Evolutionary conservation across 371 early-diverging fungal genomes (phyloP), one percentile per base, ranked within the genome.

Genomic region (Mortierella sp.): DNA sequence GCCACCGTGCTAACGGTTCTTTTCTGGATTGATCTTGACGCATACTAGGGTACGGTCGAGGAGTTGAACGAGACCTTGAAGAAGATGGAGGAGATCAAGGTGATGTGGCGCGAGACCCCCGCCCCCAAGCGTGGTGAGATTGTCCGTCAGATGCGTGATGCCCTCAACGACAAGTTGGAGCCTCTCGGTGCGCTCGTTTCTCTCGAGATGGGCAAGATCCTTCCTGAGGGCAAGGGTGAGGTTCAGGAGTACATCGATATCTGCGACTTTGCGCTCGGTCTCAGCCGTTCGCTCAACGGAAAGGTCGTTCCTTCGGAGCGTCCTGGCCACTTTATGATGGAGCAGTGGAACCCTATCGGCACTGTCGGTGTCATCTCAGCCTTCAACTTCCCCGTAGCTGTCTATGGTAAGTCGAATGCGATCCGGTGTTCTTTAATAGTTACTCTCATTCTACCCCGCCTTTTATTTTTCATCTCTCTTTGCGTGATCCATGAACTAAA

Each of bases 241-340:
- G 95, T 98, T n/a, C 98, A 98, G 80, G 98, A 98, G 83, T 97
- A 96, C 82, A 90, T 98, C 69, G 98, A 98, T 81, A 91, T 98
- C 62, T 89, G 92, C 52, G 98, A 98, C 81, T 97, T 92, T 66
- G 97, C 98, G 9, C 85, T 96, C 4, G 98, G 98, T 21, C 83
- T 98, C 25, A 90, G 92, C 51, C 90, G 98, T n/a, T 89, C 90
- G 81, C 72, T 98, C 62, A 91, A 91, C 80, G 98, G 98, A 2
- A 51, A 91, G 45, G 92, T 98, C 26, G 90, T 98, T 58, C 98
- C 98, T 14, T 92, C 92, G 58, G 98, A 98, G 81, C 87, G 97
- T 71, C 94, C 96, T 18, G 97, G 96, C 14, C 98, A 98, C 82
- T 87, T 93, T 65, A 96, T 98, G 97, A 89, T 97, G 84, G 98